A percentile compares a stretch with the other conserved stretches of the same genome.
Evolutionary conservation across 1,284 basidiomycete species (phyloP).

Genomic region (Volvariella volvacea): DNA sequence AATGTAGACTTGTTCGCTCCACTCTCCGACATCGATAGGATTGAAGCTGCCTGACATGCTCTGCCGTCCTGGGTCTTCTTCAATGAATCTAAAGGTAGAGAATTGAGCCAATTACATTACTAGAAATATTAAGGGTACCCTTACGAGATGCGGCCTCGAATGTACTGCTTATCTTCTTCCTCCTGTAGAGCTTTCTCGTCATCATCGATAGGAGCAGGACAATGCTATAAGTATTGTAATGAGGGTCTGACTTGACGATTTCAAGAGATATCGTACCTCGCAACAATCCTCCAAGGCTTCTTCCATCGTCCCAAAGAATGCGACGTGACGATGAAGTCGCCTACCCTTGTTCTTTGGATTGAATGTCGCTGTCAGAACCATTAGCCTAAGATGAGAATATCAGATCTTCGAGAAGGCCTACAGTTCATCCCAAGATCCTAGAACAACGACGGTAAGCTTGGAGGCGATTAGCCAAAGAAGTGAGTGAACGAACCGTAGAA

Average conservation of each 20-base stretch:
- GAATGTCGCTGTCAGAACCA: conserved; percentile 24
- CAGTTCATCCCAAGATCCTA: conserved; percentile 48
- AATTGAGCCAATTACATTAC: no score
- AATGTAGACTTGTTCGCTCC: conserved; percentile 53
- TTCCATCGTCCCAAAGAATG: conserved; percentile 51
- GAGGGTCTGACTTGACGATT: not conserved
- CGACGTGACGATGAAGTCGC: conserved; percentile 51
- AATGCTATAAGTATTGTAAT: conserved; percentile 31
- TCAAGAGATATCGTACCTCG: conserved; percentile 32
- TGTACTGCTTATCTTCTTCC: conserved; percentile 44
- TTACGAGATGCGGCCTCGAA: conserved; percentile 46
- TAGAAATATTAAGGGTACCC: no score
- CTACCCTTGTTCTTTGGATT: conserved; percentile 55
- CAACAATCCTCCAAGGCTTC: conserved; percentile 56
- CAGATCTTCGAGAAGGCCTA: no score
- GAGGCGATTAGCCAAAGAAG: no score
- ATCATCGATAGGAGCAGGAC: conserved; percentile 41
- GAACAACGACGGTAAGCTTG: no score
- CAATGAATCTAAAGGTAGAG: conserved; percentile 35
- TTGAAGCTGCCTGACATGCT: conserved; percentile 56
- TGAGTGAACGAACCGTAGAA: no score
- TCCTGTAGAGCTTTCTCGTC: conserved; percentile 44
- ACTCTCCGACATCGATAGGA: conserved; percentile 60
- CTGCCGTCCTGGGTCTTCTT: conserved; percentile 49
- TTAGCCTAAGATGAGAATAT: no score